Base-by-base conservation (phyloP, 495 filamentous ascomycete species). In the Letharia lupina region DNA sequence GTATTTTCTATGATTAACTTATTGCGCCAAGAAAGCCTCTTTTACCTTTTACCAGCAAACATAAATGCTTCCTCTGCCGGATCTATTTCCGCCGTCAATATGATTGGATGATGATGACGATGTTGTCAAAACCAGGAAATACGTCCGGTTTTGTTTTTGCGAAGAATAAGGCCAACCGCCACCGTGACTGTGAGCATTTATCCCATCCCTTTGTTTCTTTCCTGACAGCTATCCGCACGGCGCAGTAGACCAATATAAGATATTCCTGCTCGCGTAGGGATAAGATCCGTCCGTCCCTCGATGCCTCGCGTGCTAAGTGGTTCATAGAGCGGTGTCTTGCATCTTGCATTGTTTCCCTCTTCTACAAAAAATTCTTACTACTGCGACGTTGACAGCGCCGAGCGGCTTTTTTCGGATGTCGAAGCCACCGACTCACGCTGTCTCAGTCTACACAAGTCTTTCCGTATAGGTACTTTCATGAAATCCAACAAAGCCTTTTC, bases 401-500 rank as follows among this genome's bases (percentile, higher is more conserved):
- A 64, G 63, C 63, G 63, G 63, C 48, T 58, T 45, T 35, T 57
- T 16, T 64, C 63, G 63, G 63, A 64, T 52, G 6, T 52, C 23
- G 11, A 1, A 31, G 11, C 23, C 3, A 5, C 2, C 9, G 0
- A 28, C 23, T 13, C 15, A 0, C 48, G 11, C 23, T 52, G 48
- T 52, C 23, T 52, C 44, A 15, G 44, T 47, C 44, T 3, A 28
- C 23, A 28, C 23, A 28, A 28, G 23, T 28, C 1, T 28, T 28
- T 28, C 23, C 23, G 23, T 28, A 28, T 28, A 28, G 23, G 23
- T 28, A 28, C 23, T 28, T 28, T 28, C 23, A 28, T 28, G 23
- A 28, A 28, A 28, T 28, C 23, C 23, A 28, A 28, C 23, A 28
- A 28, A 28, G 0, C 23, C 31, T 31, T 7, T 10, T 13, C 31